phyloP scores from a whole-genome alignment of 352 stramenopile species.

The Pythium aphanidermatum region DNA sequence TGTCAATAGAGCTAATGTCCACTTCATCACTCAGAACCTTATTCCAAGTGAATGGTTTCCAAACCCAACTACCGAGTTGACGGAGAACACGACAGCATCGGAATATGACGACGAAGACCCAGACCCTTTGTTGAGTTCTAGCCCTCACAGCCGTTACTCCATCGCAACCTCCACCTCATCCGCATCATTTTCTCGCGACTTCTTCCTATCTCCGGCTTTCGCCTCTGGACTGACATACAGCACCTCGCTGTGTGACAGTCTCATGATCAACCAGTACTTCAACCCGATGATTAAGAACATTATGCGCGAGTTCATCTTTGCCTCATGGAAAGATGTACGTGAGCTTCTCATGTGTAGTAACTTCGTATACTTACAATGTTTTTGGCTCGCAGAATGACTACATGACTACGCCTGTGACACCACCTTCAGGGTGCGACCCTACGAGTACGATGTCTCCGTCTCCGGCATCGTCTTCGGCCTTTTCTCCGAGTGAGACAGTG shows the following conservation, averaged over 20 bases:
- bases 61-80: too few species aligned
- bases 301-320: constrained; percentile 82
- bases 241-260: constrained; percentile 76
- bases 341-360: too few species aligned
- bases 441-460: constrained; percentile 24
- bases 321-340: constrained; percentile 59
- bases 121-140: too few species aligned
- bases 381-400: constrained; percentile 25
- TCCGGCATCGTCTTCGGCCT: constrained; percentile 23
- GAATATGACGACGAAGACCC: constrained; percentile 18
- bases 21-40: constrained; percentile 80
- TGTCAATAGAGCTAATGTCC: constrained; percentile 72
- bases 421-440: constrained; percentile 11
- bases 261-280: constrained; percentile 88
- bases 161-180: too few species aligned
- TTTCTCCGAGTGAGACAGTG: constrained; percentile 20
- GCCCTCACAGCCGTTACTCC: too few species aligned
- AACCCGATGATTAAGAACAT: constrained; percentile 86
- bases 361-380: too few species aligned
- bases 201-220: constrained; percentile 77
- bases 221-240: constrained; percentile 81
- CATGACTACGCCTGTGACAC: constrained; percentile 19
- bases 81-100: too few species aligned
- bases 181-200: constrained; percentile 71
- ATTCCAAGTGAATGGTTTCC: constrained; percentile 62